Percentiles rank a stretch among this genome's conserved stretches.
phyloP scores from a whole-genome alignment of 2,329 filamentous ascomycete species.

The Ascocoryne sarcoides region DNA sequence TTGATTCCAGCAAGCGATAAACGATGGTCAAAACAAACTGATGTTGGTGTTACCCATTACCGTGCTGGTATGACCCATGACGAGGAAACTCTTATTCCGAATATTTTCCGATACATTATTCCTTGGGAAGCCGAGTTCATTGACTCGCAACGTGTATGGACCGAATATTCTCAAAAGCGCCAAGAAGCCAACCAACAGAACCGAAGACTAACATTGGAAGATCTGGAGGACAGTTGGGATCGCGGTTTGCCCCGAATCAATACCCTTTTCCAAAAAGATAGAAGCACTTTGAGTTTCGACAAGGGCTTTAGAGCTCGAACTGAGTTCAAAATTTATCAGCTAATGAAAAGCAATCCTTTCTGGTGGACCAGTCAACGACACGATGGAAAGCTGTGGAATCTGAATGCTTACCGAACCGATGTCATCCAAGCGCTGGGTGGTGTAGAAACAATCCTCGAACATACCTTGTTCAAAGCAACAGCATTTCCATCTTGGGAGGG shows the following conservation, averaged over 20 bases:
- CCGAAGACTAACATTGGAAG: slow-evolving; percentile 84
- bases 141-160: slow-evolving; percentile 98
- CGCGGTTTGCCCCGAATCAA: slow-evolving; percentile 96
- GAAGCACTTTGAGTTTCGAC: slow-evolving; percentile 94
- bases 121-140: slow-evolving; percentile 99
- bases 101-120: slow-evolving; percentile 99
- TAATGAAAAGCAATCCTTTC: slow-evolving; percentile 99
- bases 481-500: slow-evolving; percentile 97
- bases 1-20: slow-evolving; percentile 96
- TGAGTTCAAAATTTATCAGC: slow-evolving; percentile 96
- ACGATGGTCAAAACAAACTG: slow-evolving; percentile 96
- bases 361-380: slow-evolving; percentile 99
- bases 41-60: slow-evolving; percentile 94
- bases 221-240: slow-evolving; percentile 97
- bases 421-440: slow-evolving; percentile 86
- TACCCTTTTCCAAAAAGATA: slow-evolving; percentile 96
- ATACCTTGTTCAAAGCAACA: slow-evolving; percentile 93
- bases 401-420: slow-evolving; percentile 93
- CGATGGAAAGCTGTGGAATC: slow-evolving; percentile 94
- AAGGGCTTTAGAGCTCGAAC: slow-evolving; percentile 94
- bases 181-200: slow-evolving; percentile 97
- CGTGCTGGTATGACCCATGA: slow-evolving; percentile 97
- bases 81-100: slow-evolving; percentile 94
- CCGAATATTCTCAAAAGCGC: slow-evolving; percentile 96
- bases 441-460: slow-evolving; percentile 94